These are phyloP conservation scores for Solanum rostratum DNA, from an alignment of 257 asterid species.

Conservation along the genomic window DNA sequence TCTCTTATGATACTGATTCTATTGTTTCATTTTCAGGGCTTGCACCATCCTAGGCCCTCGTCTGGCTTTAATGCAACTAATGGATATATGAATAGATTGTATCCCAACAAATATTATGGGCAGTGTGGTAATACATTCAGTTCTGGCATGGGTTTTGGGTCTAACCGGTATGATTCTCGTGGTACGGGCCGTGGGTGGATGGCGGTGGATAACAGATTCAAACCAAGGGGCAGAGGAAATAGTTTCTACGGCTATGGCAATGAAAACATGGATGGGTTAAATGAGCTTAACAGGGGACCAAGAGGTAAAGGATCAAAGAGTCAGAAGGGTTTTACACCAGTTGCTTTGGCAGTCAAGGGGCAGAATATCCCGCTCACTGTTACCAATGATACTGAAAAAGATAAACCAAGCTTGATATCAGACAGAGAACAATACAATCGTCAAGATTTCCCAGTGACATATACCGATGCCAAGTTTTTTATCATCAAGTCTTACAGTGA, in stretches of 20 bases:
- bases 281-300: slow-evolving; percentile 65
- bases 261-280: slow-evolving; percentile 49
- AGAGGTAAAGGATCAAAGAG: slow-evolving; percentile 41
- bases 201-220: slow-evolving; percentile 37
- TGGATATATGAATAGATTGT: slow-evolving; percentile 43
- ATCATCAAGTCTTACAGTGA: slow-evolving; percentile 45
- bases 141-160: slow-evolving; percentile 37
- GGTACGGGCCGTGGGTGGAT: slow-evolving; percentile 39
- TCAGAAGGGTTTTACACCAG: slow-evolving; percentile 33
- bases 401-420: slow-evolving; percentile 14
- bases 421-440: slow-evolving; percentile 45
- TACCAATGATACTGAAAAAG: slow-evolving; percentile 26
- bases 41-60: slow-evolving; percentile 31
- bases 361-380: slow-evolving; percentile 30
- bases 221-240: slow-evolving; percentile 50
- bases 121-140: slow-evolving; percentile 43
- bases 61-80: slow-evolving; percentile 29
- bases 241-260: slow-evolving; percentile 29
- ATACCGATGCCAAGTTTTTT: slow-evolving; percentile 40
- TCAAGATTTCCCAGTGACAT: slow-evolving; percentile 35
- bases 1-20: not conserved
- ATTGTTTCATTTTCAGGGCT: slow-evolving; percentile 19
- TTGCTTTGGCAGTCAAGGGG: slow-evolving; percentile 42
- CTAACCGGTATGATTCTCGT: slow-evolving; percentile 34
- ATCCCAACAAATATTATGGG: slow-evolving; percentile 39